These are phyloP conservation scores for Malassezia nana DNA, from an alignment of 1,284 basidiomycete species.

Conservation along the genomic window DNA sequence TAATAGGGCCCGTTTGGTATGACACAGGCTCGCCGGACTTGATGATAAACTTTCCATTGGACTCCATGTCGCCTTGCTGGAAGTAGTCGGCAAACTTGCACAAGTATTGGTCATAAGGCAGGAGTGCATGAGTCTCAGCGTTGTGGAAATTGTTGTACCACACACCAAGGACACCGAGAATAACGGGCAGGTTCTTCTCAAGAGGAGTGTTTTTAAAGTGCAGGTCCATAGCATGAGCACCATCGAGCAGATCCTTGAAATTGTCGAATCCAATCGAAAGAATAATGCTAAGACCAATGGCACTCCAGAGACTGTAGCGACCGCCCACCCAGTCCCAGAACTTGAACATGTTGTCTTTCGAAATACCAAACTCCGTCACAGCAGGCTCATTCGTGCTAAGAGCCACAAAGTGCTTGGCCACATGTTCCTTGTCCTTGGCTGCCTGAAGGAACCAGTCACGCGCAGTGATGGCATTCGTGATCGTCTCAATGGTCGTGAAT, in stretches of 20 bases:
- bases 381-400: slow-evolving; percentile 90
- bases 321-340: slow-evolving; percentile 99
- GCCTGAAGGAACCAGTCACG: slow-evolving; percentile 82
- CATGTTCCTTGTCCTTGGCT: slow-evolving; percentile 67
- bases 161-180: slow-evolving; percentile 81
- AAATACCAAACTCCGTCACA: slow-evolving; percentile 89
- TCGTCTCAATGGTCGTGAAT: slow-evolving; percentile 98
- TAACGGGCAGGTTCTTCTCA: slow-evolving; percentile 82
- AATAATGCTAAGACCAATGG: slow-evolving; percentile 89
- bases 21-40: slow-evolving; percentile 82
- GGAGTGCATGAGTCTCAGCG: slow-evolving; percentile 82
- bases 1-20: slow-evolving; percentile 96
- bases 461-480: slow-evolving; percentile 91
- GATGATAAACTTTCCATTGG: slow-evolving; percentile 91
- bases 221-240: slow-evolving; percentile 94
- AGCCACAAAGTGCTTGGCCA: slow-evolving; percentile 98
- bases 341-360: slow-evolving; percentile 90
- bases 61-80: slow-evolving; percentile 99
- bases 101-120: slow-evolving; percentile 97
- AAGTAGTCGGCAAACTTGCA: slow-evolving; percentile 99
- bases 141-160: slow-evolving; percentile 99
- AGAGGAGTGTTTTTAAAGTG: slow-evolving; percentile 83
- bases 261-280: slow-evolving; percentile 86
- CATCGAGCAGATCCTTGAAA: slow-evolving; percentile 78
- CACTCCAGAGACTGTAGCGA: slow-evolving; percentile 94